Conservation (phyloP, 2,329 filamentous ascomycete genomes). For the Septoria linicola region DNA sequence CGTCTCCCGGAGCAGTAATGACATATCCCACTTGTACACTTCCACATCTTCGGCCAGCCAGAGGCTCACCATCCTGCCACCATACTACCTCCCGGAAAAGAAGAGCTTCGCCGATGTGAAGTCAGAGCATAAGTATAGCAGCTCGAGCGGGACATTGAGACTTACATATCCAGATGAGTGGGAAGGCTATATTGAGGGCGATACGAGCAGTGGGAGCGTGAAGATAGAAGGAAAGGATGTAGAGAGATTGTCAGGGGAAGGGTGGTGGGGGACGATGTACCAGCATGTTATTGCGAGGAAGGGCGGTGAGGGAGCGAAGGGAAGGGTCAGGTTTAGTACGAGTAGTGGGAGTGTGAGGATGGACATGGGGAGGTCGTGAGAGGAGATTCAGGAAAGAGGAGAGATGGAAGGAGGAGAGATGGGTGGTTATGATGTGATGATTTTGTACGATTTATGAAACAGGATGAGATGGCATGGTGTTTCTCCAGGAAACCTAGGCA, state of each 20-base stretch:
- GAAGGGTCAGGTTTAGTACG: conserved; percentile 38
- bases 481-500: no score
- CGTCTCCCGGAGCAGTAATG: conserved; percentile 22
- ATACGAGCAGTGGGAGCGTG: conserved; percentile 38
- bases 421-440: no score
- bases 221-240: conserved; percentile 21
- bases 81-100: conserved; percentile 33
- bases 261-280: conserved; percentile 18
- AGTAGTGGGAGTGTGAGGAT: conserved; percentile 30
- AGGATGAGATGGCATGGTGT: no score
- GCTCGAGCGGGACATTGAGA: conserved; percentile 37
- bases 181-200: conserved; percentile 43
- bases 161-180: conserved; percentile 45
- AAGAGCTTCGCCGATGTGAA: conserved; percentile 28
- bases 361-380: conserved; percentile 29
- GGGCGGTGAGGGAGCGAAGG: conserved; percentile 36
- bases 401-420: no score
- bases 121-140: conserved; percentile 40
- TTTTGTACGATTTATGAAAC: no score
- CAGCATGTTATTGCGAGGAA: conserved; percentile 43
- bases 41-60: conserved; percentile 40
- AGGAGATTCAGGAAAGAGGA: no score
- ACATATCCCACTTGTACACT: conserved; percentile 34
- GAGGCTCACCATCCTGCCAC: conserved; percentile 35
- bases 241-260: conserved; percentile 28